Conservation (phyloP, 1,139 yeast species). For the Nakaseomyces sp. region DNA sequence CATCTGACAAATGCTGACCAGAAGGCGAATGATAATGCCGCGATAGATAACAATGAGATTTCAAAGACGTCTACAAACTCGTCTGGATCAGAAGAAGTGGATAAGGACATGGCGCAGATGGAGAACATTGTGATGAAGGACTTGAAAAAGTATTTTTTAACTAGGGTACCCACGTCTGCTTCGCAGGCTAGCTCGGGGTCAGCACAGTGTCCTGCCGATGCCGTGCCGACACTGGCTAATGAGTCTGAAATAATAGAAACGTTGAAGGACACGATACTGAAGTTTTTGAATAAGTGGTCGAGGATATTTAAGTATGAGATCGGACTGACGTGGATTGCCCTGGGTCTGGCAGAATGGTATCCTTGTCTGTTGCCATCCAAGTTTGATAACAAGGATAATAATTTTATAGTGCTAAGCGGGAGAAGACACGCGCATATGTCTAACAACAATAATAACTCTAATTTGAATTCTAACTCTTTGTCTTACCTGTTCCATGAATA, state of each 20-base stretch:
- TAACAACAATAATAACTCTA: constrained; percentile 4
- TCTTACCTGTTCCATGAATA: constrained; percentile 25
- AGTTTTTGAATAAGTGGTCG: constrained; percentile 74
- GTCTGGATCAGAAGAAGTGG: not conserved
- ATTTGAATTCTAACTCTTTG: constrained; percentile 6
- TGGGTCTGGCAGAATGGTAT: constrained; percentile 83
- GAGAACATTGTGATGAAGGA: constrained; percentile 23
- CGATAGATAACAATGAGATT: not conserved
- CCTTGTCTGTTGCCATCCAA: constrained; percentile 34
- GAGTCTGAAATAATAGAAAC: constrained; percentile 49
- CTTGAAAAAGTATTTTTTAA: constrained; percentile 21
- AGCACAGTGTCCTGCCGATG: constrained; percentile 8
- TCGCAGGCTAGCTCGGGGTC: constrained; percentile 11
- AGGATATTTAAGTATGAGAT: constrained; percentile 66
- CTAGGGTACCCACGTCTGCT: constrained; percentile 2
- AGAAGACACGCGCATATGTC: constrained; percentile 18
- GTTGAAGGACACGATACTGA: constrained; percentile 52
- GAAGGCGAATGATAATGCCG: constrained; percentile 10
- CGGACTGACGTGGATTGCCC: constrained; percentile 79
- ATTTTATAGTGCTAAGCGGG: constrained; percentile 24
- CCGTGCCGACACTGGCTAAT: constrained; percentile 17
- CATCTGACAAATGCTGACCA: constrained; percentile 2
- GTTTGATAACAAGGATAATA: constrained; percentile 9
- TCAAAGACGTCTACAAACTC: constrained; percentile 4
- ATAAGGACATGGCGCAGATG: constrained; percentile 8